A percentile compares a stretch with the other conserved stretches of the same genome.
These are phyloP conservation scores for Podaxis sp. DNA, from an alignment of 768 basidiomycete species.

Conservation along the genomic window DNA sequence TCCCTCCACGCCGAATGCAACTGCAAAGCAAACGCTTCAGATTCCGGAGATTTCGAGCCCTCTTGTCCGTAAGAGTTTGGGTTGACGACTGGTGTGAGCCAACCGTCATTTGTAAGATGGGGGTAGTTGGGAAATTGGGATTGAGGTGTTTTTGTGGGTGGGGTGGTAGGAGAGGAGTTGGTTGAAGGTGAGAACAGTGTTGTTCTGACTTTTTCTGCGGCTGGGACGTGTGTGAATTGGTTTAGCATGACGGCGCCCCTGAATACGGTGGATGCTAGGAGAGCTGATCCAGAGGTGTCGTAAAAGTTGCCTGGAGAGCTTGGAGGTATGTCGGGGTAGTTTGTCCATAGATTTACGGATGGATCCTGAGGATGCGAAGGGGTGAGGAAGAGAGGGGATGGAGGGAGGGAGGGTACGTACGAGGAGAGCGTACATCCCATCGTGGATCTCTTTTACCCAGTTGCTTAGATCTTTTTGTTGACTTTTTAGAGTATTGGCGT, in stretches of 20 bases:
- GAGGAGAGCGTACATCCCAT: conserved; percentile 62
- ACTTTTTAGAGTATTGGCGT: conserved; percentile 41
- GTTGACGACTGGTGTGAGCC: conserved; percentile 75
- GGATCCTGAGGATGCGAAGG: conserved; percentile 33
- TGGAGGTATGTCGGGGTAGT: conserved; percentile 61
- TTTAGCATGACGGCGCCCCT: conserved; percentile 58
- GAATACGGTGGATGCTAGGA: conserved; percentile 78
- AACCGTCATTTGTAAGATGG: conserved; percentile 61
- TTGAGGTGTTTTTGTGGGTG: not conserved
- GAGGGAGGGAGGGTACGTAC: conserved; percentile 36
- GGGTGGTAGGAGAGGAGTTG: conserved; percentile 7
- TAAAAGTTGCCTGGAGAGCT: conserved; percentile 51
- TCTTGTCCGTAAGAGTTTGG: conserved; percentile 52
- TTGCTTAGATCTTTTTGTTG: conserved; percentile 57
- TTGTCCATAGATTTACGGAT: conserved; percentile 53
- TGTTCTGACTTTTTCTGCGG: conserved; percentile 57
- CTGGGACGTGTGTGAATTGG: conserved; percentile 48
- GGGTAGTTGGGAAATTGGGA: conserved; percentile 23
- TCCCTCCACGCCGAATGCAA: conserved; percentile 77
- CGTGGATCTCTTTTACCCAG: conserved; percentile 75
- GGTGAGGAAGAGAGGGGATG: conserved; percentile 14
- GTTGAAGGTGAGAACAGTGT: conserved; percentile 30
- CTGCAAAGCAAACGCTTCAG: conserved; percentile 75
- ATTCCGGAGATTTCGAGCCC: conserved; percentile 67
- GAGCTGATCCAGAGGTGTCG: conserved; percentile 71